Conservation (phyloP, 768 basidiomycete genomes). For the Auricularia cornea region DNA sequence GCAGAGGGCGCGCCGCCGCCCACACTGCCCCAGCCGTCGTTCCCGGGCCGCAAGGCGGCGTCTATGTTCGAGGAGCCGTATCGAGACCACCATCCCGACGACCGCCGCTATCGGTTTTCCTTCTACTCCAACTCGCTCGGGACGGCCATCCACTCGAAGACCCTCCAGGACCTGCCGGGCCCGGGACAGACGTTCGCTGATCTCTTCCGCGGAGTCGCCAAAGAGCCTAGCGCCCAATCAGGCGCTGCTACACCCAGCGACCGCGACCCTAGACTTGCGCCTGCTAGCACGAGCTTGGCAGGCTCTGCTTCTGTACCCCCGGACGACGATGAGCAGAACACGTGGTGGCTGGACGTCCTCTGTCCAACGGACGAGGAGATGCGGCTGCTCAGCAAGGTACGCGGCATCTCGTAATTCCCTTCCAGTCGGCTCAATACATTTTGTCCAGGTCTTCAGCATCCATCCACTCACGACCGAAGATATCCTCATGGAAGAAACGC, state of each 20-base stretch:
- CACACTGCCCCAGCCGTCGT: conserved; percentile 31
- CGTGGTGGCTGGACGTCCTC: conserved; percentile 96
- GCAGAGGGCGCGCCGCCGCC: conserved; percentile 39
- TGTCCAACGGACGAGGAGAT: conserved; percentile 97
- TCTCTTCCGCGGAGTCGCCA: conserved; percentile 55
- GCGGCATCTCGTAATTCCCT: conserved; percentile 9
- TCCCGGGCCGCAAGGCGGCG: conserved; percentile 4
- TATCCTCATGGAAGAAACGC: conserved; percentile 98
- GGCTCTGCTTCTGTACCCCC: background rate
- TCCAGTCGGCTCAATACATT: no score
- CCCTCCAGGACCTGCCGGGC: conserved; percentile 84
- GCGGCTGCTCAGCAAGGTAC: conserved; percentile 89
- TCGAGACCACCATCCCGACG: conserved; percentile 43
- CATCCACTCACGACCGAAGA: conserved; percentile 99
- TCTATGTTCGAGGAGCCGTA: conserved; percentile 6
- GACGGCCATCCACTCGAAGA: conserved; percentile 91
- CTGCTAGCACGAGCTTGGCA: background rate
- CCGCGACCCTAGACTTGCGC: background rate
- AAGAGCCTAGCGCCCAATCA: background rate
- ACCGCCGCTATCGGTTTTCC: conserved; percentile 93
- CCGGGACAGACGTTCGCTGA: conserved; percentile 92
- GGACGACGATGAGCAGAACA: conserved; percentile 56
- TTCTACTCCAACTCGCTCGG: conserved; percentile 93
- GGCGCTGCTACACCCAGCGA: conserved; percentile 7
- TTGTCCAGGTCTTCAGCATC: conserved; percentile 81